Evolutionary conservation across 345 rosid genomes (phyloP), one percentile per base, ranked within the genome.

Genomic region (Xanthoceras sorbifolium): DNA sequence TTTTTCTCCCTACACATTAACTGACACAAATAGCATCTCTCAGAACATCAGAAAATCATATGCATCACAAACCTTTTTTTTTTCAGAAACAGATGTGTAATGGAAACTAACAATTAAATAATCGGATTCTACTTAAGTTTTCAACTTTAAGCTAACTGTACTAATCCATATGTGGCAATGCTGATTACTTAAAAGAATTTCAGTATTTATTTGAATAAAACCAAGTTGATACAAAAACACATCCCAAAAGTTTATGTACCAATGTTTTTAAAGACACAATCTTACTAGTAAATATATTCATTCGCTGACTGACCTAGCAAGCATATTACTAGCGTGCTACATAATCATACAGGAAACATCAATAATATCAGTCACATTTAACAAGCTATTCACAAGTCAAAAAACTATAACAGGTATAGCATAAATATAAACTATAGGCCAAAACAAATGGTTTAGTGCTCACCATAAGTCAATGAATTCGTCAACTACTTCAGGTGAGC

Each of bases 381-480:
- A 50, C 67, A 44, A 42, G 25, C 28, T 29, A 61, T 46, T 63
- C n/a, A 40, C 12, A 9, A 44, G 46, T 61, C 3, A 29, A 38
- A 59, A 72, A 36, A 44, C 66, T 31, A 28, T 20, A 73, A 62
- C 59, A 44, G n/a, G 31, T 26, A 4, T 4, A 60, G 6, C 18
- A 32, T 40, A 25, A 70, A 31, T 17, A 40, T 60, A 9, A 59
- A 38, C 1, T 3, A 26, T 8, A 28, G 25, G 31, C 34, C 32
- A 22, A 64, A 64, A 32, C 17, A 65, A 64, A 52, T 9, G 9
- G 38, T 28, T 67, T 50, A 32, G 6, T 3, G 76, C 85, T 81
- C 66, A 87, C 97, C 89, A 82, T 74, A 89, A 78, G 63, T 83
- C 88, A 80, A 90, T 76, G 82, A 92, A 92, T 48, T 92, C 86